Percentiles rank a stretch among this genome's conserved stretches.
These are phyloP conservation scores for Colletotrichum liriopes DNA, from an alignment of 2,329 filamentous ascomycete genomes.

Conservation along the genomic window DNA sequence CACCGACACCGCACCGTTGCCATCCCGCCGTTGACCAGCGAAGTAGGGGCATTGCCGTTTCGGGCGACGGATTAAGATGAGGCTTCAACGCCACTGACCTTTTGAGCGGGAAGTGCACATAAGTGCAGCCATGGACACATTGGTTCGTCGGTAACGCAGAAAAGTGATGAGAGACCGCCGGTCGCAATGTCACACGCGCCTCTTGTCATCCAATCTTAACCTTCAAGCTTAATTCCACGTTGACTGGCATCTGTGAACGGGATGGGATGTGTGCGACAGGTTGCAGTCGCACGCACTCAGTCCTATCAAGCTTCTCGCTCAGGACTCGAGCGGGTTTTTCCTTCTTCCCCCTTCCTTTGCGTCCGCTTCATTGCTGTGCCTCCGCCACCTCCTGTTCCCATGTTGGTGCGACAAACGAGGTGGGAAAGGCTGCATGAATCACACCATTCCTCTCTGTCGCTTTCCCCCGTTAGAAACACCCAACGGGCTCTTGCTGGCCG, in stretches of 20 bases:
- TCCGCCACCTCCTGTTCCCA: slow-evolving; percentile 12
- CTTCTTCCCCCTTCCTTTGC: neutral
- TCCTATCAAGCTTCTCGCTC: neutral
- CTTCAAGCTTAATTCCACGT: slow-evolving; percentile 42
- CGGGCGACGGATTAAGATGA: slow-evolving; percentile 25
- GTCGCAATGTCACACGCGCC: slow-evolving; percentile 37
- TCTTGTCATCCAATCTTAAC: slow-evolving; percentile 40
- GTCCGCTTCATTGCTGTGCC: slow-evolving; percentile 5
- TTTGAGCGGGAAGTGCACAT: neutral
- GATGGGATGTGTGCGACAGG: neutral
- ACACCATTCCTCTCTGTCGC: neutral
- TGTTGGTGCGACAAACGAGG: neutral
- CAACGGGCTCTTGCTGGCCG: neutral
- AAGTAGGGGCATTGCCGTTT: slow-evolving; percentile 21
- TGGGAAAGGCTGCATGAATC: slow-evolving; percentile 26
- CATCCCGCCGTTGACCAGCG: slow-evolving; percentile 10
- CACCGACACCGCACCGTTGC: neutral
- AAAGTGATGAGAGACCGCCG: slow-evolving; percentile 16
- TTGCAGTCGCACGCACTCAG: neutral
- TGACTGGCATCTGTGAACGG: neutral
- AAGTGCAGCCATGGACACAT: slow-evolving; percentile 14
- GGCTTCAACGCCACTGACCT: slow-evolving; percentile 17
- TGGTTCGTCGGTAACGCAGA: slow-evolving; percentile 8
- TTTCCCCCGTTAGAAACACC: neutral
- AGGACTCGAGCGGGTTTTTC: neutral